Evolutionary conservation across 768 basidiomycete genomes (phyloP), one percentile per base, ranked within the genome.

Genomic region (Russula dissimulans): DNA sequence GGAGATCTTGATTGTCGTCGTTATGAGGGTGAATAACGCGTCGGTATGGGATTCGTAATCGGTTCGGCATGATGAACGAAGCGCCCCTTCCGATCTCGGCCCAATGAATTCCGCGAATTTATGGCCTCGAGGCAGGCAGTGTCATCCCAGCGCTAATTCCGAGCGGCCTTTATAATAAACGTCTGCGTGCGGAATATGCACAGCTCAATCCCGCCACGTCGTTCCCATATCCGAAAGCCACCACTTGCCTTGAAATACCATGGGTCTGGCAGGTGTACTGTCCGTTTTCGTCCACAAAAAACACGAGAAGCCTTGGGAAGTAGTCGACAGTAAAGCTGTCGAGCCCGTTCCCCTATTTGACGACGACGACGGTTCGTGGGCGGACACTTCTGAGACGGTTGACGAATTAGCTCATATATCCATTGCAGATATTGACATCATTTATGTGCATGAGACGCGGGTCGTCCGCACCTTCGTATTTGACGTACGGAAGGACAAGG

Each of bases 271-370:
- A 59, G 60, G 66, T 62, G 59, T 61, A 42, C 66, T 69, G 29
- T 56, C 50, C 51, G 62, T 69, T 67, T 73, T 73, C 62, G 79
- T 86, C 65, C 78, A 81, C 62, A 77, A 81, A 61, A 80, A 77
- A 63, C 62, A 66, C 34, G 81, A 85, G 67, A 73, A 73, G 9
- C 81, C 86, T 41, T 91, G 89, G 89, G 89, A 91, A 73, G 87
- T 90, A 44, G 84, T 89, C 32, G 83, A 83, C 59, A 82, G 77
- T 68, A 81, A 79, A 67, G 71, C 75, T 36, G 81, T 91, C 51
- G 79, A 83, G 48, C 83, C 88, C 29, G 79, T 89, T 14, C 75
- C 80, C 17, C 81, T 79, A 71, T 86, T 82, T 70, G 79, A 81
- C 63, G 82, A 82, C 29, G 72, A 75, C 54, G 81, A 86, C 63